Evolutionary conservation across 441 rosid genomes (phyloP), one percentile per base, ranked within the genome.

Genomic region (Geranium incanum): DNA sequence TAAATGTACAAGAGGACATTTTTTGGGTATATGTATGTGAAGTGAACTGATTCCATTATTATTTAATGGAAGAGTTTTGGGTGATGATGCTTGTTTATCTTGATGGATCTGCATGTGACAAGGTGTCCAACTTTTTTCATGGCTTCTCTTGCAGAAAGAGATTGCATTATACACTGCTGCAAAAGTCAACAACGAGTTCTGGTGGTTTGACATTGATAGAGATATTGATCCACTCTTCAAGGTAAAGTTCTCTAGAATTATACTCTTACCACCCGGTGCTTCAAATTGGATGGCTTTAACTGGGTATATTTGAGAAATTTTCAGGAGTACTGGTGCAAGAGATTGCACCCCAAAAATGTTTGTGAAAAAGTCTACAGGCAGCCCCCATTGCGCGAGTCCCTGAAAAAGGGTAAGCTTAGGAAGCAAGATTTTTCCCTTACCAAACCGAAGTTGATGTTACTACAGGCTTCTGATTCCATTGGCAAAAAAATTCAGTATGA

Each of bases 281-380:
- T 28, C 67, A 33, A 4, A 28, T 64, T 64, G 67, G 12, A 36
- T 64, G 39, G 16, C 5, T 64, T 64, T 33, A 64, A 64, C 36
- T 64, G 67, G 18, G 60, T 68, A 38, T 48, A 39, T 36, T 74
- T 36, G 36, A 78, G 83, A 59, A 71, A 50, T 81, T 81, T 80
- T 70, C 86, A 93, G 99, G 97, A 92, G 81, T 92, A 88, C 79
- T 95, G 99, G 99, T 95, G 99, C 89, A 95, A 92, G 84, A 87
- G 97, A 82, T 77, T 84, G 86, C 99, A 95, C 72, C 99, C 99
- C 15, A 92, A 95, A 82, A 79, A 86, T 76, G 99, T 95, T 2
- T 92, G 99, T 64, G 99, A 92, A 79, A 91, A 92, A 84, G 99
- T 95, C 74, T 95, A 81, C 80, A 85, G 99, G 78, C 99, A 95